Conservation (phyloP, 176 grass and related monocot species). For the Poa pratensis region DNA sequence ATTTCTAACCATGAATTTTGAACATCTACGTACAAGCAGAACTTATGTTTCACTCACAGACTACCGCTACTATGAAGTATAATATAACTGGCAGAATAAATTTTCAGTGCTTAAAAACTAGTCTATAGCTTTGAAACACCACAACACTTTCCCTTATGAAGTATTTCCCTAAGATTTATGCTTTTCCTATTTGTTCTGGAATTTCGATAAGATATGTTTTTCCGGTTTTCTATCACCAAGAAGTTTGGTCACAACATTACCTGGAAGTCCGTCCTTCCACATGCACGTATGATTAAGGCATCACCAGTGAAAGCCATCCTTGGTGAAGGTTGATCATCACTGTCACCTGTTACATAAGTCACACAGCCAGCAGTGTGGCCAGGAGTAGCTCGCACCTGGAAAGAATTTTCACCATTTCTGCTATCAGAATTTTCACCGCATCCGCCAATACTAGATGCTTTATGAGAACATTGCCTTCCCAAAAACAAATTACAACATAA, state of each 20-base stretch:
- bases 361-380: slow-evolving; percentile 92
- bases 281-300: slow-evolving; percentile 83
- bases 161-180: slow-evolving; percentile 14
- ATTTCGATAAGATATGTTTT: slow-evolving; percentile 11
- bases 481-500: background rate
- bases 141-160: background rate
- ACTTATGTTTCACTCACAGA: background rate
- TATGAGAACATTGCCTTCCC: slow-evolving; percentile 1
- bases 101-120: background rate
- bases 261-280: slow-evolving; percentile 99
- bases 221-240: background rate
- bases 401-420: slow-evolving; percentile 34
- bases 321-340: slow-evolving; percentile 70
- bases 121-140: slow-evolving; percentile 12
- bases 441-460: background rate
- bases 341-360: slow-evolving; percentile 92
- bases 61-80: background rate
- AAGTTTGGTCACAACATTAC: slow-evolving; percentile 46
- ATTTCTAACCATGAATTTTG: slow-evolving; percentile 10
- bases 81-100: background rate
- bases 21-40: slow-evolving; percentile 10
- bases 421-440: slow-evolving; percentile 25
- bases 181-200: background rate
- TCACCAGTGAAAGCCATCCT: slow-evolving; percentile 98
- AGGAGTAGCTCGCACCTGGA: slow-evolving; percentile 88